Conservation (phyloP, 2,329 filamentous ascomycete species). For the Aureobasidium subglaciale region DNA sequence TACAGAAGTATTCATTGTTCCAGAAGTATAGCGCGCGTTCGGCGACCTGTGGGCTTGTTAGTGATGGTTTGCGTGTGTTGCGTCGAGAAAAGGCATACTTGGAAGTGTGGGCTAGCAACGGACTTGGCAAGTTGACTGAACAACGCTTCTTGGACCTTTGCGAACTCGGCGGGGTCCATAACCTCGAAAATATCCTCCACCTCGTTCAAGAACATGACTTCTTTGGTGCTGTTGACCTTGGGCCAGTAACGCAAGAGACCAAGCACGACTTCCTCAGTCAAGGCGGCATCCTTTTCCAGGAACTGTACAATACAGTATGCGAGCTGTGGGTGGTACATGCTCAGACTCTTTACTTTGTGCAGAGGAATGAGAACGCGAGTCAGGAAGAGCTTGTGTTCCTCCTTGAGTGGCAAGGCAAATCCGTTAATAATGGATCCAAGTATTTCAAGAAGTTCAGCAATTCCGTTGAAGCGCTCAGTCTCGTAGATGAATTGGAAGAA, state of each 20-base stretch:
- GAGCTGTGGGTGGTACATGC: conserved; percentile 98
- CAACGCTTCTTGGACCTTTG: conserved; percentile 94
- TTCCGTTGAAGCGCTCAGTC: conserved; percentile 96
- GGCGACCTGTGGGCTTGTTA: conserved; percentile 55
- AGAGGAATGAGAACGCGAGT: conserved; percentile 87
- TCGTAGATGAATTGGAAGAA: conserved; percentile 99
- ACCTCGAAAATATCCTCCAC: conserved; percentile 99
- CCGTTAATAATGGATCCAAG: conserved; percentile 98
- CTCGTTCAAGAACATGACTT: conserved; percentile 99
- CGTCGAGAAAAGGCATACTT: conserved; percentile 41
- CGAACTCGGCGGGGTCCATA: conserved; percentile 97
- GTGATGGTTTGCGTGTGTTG: background rate
- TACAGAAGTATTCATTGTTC: conserved; percentile 99
- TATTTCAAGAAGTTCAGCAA: conserved; percentile 93
- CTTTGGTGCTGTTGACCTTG: conserved; percentile 98
- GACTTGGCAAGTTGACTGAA: conserved; percentile 98
- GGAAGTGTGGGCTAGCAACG: conserved; percentile 96
- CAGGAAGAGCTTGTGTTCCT: conserved; percentile 97
- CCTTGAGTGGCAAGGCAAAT: conserved; percentile 91
- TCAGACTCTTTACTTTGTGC: conserved; percentile 97
- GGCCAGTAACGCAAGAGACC: conserved; percentile 96
- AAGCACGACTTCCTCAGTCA: conserved; percentile 96
- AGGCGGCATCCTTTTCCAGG: conserved; percentile 89
- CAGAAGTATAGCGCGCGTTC: conserved; percentile 98
- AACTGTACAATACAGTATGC: conserved; percentile 99